Conservation (phyloP, 495 filamentous ascomycete species). For the Neurospora hispaniola region DNA sequence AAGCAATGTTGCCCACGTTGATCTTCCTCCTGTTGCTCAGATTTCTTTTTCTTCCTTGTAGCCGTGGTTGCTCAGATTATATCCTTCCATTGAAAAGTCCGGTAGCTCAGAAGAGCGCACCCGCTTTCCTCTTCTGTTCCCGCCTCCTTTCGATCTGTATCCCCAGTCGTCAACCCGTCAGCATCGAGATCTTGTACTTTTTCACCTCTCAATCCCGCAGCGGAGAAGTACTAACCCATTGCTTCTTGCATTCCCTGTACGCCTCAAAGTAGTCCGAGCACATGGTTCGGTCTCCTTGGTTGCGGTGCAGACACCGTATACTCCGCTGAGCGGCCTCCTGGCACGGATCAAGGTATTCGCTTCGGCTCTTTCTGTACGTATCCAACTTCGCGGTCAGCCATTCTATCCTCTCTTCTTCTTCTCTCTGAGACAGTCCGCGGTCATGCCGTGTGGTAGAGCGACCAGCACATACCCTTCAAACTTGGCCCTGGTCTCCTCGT, state of each 20-base stretch:
- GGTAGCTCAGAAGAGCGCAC: no score
- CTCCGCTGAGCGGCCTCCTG: constrained; percentile 85
- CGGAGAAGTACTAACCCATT: background rate
- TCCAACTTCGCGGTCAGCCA: background rate
- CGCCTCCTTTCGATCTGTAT: constrained; percentile 40
- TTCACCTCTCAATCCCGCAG: background rate
- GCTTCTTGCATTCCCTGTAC: constrained; percentile 88
- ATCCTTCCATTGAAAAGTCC: no score
- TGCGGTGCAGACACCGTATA: constrained; percentile 76
- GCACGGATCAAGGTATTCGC: constrained; percentile 88
- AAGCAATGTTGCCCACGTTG: background rate
- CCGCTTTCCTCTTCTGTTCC: constrained; percentile 29
- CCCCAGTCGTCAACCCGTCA: constrained; percentile 5
- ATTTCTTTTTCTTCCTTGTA: background rate
- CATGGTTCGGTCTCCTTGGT: constrained; percentile 73
- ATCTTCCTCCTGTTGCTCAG: background rate
- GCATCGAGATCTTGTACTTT: background rate
- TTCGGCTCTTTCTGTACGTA: constrained; percentile 59
- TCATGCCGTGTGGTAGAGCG: background rate
- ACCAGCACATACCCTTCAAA: constrained; percentile 29
- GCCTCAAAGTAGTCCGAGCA: constrained; percentile 92
- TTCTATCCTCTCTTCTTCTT: background rate
- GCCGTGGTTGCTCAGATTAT: no score
- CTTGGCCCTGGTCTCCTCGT: constrained; percentile 31
- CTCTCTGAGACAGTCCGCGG: background rate